Base-by-base conservation (phyloP, 441 rosid species). In the Erodium trifolium region DNA sequence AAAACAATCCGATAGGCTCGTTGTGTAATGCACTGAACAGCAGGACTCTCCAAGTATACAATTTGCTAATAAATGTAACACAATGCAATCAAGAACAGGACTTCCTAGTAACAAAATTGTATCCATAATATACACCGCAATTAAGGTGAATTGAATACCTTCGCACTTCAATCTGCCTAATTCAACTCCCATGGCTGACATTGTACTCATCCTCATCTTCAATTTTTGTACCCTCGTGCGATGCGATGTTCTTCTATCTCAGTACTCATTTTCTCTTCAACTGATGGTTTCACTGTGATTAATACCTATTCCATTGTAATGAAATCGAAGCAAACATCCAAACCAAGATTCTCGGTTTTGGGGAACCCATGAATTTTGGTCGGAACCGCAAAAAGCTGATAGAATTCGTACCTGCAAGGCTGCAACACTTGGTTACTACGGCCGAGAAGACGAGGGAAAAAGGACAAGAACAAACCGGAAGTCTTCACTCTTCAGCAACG, bases 151-250 rank as follows among this genome's bases (percentile, higher is more conserved):
- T 7, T 62, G 17, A 29, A 29, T 78, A 93, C 97, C 93, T 89
- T 17, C 97, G 85, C 18, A 87, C 83, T 82, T 85, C 96, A 71
- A 87, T 79, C 69, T 80, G 76, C 72, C 88, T 87, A 71, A 73
- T 78, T 39, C 73, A 79, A 49, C 65, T 88, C 55, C 71, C 83
- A 7, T 69, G 76, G 62, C 35, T 41, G 10, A 67, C 57, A 9
- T 68, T 83, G 59, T 66, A 67, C 16, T 41, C 82, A 5, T 84
- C 79, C 27, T 78, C 82, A 0, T 62, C 80, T 49, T 60, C 82
- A 23, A 62, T 69, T 5, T 63, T 72, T 3, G 70, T 66, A n/a
- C n/a, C n/a, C n/a, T n/a, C n/a, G n/a, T n/a, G n/a, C n/a, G n/a
- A 70, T 71, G 9, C 75, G 72, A 73, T 37, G 6, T 37, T 37